A percentile compares a stretch with the other conserved stretches of the same genome.
phyloP scores from a whole-genome alignment of 2,329 filamentous ascomycete genomes.

The Rutstroemia sp. region DNA sequence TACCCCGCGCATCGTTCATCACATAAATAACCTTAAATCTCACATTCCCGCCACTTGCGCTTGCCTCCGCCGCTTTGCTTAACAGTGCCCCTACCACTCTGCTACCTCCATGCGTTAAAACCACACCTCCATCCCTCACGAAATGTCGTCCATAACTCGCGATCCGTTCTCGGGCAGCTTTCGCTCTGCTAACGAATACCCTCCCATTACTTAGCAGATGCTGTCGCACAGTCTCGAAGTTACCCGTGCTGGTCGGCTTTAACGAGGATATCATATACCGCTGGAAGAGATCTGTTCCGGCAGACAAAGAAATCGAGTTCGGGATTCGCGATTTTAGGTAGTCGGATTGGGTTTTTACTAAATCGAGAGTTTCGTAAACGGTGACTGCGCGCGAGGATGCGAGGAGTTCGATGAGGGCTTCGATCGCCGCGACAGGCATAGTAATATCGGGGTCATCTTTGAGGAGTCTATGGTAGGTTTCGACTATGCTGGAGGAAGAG shows the following conservation, averaged over 20 bases:
- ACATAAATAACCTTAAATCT: constrained; percentile 82
- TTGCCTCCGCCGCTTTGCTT: constrained; percentile 62
- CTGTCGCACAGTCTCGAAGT: constrained; percentile 75
- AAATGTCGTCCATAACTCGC: constrained; percentile 72
- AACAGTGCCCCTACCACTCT: constrained; percentile 76
- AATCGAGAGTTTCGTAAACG: constrained; percentile 87
- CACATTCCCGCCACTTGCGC: constrained; percentile 44
- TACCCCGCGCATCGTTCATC: constrained; percentile 44
- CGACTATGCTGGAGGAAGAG: constrained; percentile 41
- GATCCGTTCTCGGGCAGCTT: constrained; percentile 76
- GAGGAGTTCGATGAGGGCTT: constrained; percentile 81
- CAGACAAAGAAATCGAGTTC: constrained; percentile 87
- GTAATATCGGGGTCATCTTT: constrained; percentile 73
- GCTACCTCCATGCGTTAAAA: constrained; percentile 88
- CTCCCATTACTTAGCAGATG: constrained; percentile 82
- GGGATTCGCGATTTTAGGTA: constrained; percentile 70
- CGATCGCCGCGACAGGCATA: constrained; percentile 92
- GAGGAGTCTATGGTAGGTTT: constrained; percentile 57
- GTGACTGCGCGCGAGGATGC: constrained; percentile 73
- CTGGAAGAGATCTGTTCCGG: constrained; percentile 92
- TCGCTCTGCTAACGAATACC: constrained; percentile 79
- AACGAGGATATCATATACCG: constrained; percentile 79
- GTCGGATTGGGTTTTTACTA: constrained; percentile 69
- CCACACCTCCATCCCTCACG: constrained; percentile 67
- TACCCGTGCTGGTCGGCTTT: constrained; percentile 41